These are phyloP conservation scores for Solanum virginianum DNA, from an alignment of 257 asterid genomes.

Conservation along the genomic window DNA sequence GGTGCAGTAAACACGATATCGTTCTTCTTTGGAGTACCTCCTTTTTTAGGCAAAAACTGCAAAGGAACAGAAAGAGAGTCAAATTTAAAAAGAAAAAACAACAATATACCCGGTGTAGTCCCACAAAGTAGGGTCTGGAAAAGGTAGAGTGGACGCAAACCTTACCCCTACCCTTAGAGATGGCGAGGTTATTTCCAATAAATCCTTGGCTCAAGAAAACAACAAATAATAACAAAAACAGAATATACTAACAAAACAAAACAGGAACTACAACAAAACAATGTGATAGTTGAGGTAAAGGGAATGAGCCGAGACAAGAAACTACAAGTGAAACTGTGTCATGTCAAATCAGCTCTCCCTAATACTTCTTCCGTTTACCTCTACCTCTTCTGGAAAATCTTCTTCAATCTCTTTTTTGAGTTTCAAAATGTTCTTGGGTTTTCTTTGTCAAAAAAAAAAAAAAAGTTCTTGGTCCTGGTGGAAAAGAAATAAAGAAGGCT, in stretches of 20 bases:
- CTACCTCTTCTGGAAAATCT: not conserved
- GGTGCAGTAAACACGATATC: slow-evolving; percentile 40
- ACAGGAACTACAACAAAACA: not conserved
- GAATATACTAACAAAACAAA: not conserved
- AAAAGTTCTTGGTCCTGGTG: not conserved
- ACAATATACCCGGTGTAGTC: not conserved
- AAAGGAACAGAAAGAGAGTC: not conserved
- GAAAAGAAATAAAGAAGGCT: not conserved
- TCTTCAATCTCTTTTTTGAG: not conserved
- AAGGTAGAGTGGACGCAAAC: not conserved
- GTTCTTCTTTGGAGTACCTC: slow-evolving; percentile 32
- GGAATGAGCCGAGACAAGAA: not conserved
- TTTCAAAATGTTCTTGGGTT: not conserved
- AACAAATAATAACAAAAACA: not conserved
- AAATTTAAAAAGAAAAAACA: not conserved
- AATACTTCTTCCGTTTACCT: not conserved
- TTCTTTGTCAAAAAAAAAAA: not conserved
- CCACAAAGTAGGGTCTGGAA: not conserved
- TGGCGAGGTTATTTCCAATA: not conserved
- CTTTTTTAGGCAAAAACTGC: slow-evolving; percentile 25
- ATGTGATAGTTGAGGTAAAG: not conserved
- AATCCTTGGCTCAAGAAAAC: not conserved
- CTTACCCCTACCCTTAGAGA: not conserved
- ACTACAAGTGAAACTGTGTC: not conserved
- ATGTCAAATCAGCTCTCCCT: not conserved